Base-by-base conservation (phyloP, 2,329 filamentous ascomycete genomes). In the Pseudovirgaria hyperparasitica region DNA sequence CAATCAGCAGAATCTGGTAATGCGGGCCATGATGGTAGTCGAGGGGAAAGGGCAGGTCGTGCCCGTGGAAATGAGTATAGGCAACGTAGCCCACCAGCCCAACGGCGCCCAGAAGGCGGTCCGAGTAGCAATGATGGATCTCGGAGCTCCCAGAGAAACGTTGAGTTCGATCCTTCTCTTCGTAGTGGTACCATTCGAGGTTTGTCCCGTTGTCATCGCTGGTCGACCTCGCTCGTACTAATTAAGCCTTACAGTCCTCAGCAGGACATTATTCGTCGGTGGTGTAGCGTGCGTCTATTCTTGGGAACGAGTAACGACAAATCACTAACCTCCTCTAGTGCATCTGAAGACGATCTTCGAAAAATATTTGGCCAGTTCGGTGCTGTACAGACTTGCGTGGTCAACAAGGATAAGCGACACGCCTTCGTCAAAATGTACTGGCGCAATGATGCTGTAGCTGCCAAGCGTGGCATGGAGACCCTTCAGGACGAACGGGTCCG, bases 371-470 rank as follows among this genome's bases (percentile, higher is more conserved):
- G 63, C 45, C 74, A 74, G 23, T 93, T 76, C 48, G 90, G 90
- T 32, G 65, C 76, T 28, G 90, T 98, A 4, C 90, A 98, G 55
- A 94, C 87, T 2, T 96, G 87, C 57, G 98, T 98, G 39, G 86
- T 94, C 40, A 96, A 98, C 60, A 80, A 84, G 46, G 90, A 98
- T 48, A 98, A 96, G 60, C 81, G 90, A 11, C 90, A 98, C 55
- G 90, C 90, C 5, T 98, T 98, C 52, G 87, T 98, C 46, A 98
- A 98, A 60, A 98, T 98, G 90, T 71, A 90, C 40, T 90, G 73
- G 37, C 82, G 92, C 19, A 68, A 73, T 35, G 84, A 93, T 54
- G 87, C 90, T 9, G 69, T 92, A 32, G 63, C 54, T 35, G 90
- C 90, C 26, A 92, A 92, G 50, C 72, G 79, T 19, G 82, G 76